Evolutionary conservation across 2,329 filamentous ascomycete species (phyloP).

Genomic region (Fonsecaea erecta): DNA sequence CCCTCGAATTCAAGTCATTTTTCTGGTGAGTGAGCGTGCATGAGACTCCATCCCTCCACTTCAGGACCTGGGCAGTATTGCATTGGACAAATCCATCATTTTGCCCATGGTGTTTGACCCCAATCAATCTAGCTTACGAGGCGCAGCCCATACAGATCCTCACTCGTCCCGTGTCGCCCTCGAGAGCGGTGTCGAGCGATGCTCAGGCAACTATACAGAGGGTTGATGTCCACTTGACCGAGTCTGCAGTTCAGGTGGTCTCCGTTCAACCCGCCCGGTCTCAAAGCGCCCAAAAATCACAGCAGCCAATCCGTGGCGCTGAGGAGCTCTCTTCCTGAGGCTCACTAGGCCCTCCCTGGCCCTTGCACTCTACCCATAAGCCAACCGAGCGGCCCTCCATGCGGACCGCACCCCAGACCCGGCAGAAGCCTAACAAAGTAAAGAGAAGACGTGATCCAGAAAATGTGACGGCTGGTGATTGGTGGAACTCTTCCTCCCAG

Average conservation of each 20-base stretch:
- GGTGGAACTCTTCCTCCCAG: not conserved
- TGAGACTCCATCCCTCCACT: conserved; percentile 13
- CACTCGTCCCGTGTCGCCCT: not conserved
- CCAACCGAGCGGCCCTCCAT: conserved; percentile 19
- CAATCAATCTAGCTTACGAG: conserved; percentile 22
- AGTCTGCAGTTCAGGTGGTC: not conserved
- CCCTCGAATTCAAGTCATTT: conserved; percentile 16
- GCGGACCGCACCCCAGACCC: conserved; percentile 24
- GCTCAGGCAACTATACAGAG: conserved; percentile 9
- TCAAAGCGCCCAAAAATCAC: not conserved
- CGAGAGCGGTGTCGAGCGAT: not conserved
- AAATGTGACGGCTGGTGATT: not conserved
- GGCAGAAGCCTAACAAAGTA: conserved; percentile 4
- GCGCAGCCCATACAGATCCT: conserved; percentile 14
- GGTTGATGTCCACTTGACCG: not conserved
- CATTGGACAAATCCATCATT: conserved; percentile 16
- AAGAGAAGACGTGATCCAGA: conserved; percentile 8
- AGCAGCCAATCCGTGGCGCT: conserved; percentile 9
- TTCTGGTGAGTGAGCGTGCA: conserved; percentile 21
- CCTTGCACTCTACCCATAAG: conserved; percentile 15
- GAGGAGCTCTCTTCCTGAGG: conserved; percentile 8
- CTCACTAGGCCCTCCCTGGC: not conserved
- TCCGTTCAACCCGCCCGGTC: not conserved
- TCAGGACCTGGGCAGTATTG: not conserved
- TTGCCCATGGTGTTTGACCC: not conserved